Evolutionary conservation across 192 early-diverging fungal species (phyloP).

Genomic region (Geosiphon pyriformis): DNA sequence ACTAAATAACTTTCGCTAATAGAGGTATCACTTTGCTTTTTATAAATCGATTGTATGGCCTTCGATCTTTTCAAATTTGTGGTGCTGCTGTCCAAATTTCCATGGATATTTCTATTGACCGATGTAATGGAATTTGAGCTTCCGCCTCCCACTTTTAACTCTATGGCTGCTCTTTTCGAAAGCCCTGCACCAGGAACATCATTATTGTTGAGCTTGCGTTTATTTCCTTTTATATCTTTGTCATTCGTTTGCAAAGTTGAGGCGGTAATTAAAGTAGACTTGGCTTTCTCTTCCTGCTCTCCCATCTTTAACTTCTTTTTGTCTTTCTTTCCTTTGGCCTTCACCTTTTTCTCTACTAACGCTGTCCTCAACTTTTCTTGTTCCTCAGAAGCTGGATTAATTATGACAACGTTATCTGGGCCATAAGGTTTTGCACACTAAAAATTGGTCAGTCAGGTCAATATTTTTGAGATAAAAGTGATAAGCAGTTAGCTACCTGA

Average conservation of each 20-base stretch:
- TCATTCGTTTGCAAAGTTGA: not conserved
- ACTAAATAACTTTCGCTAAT: constrained; percentile 24
- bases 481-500: constrained; percentile 34
- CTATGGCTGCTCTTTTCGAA: constrained; percentile 3
- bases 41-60: constrained; percentile 23
- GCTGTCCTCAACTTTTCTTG: constrained; percentile 48
- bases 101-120: constrained; percentile 15
- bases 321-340: constrained; percentile 43
- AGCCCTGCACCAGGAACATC: not conserved
- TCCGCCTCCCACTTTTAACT: not conserved
- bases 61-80: constrained; percentile 12
- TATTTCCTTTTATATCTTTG: not conserved
- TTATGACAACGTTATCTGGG: constrained; percentile 52
- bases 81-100: constrained; percentile 1
- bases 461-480: not conserved
- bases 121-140: not conserved
- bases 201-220: not conserved
- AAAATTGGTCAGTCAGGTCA: not conserved
- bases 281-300: constrained; percentile 38
- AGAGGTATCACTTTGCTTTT: constrained; percentile 4
- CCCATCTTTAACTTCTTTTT: constrained; percentile 40
- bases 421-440: constrained; percentile 61
- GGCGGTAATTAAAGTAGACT: constrained; percentile 19
- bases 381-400: constrained; percentile 68
- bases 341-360: constrained; percentile 50